Evolutionary conservation across 2,329 filamentous ascomycete species (phyloP), one percentile per base, ranked within the genome.

Genomic region (Hypoxylon sp.): DNA sequence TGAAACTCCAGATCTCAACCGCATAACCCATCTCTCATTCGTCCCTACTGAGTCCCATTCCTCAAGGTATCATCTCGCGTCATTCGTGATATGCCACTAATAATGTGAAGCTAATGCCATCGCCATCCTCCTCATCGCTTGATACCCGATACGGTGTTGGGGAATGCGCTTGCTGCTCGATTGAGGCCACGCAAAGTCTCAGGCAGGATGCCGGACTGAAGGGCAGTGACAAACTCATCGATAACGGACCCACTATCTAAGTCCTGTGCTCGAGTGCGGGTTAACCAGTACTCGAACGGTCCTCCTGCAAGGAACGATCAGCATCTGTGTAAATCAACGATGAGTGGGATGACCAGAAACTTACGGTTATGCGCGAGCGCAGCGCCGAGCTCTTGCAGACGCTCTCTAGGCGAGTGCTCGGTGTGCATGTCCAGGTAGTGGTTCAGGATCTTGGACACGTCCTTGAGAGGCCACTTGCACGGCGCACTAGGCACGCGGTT

Each of bases 231-330:
- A 37, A 78, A 79, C 17, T 81, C 76, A 25, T 81, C 79, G 6
- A 84, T 79, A 33, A 81, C 54, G 2, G 68, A 65, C 1, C 70
- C 61, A 57, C 82, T 77, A 0, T 78, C 74, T 8, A 82, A 72
- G 20, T 81, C 79, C 64, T 82, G 79, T 3, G 73, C 73, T 46
- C 81, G 80, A 4, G 82, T 83, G 40, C 79, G 77, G 8, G 80
- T 79, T n/a, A 84, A 76, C 83, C 83, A 85, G 72, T 85, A 83
- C 74, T 83, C 80, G 64, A 85, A 84, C 0, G 83, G 82, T 0
- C 83, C 83, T 5, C 79, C 81, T 82, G 35, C 30, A 7, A 53
- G 27, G 3, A 27, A 59, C 57, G 20, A 50, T 60, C 42, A 62
- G 49, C 30, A 37, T 13, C 54, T 22, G 33, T 25, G 8, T 20